Evolutionary conservation across 352 stramenopile species (phyloP), one percentile per base, ranked within the genome.

Genomic region (Vaucheria bursata): DNA sequence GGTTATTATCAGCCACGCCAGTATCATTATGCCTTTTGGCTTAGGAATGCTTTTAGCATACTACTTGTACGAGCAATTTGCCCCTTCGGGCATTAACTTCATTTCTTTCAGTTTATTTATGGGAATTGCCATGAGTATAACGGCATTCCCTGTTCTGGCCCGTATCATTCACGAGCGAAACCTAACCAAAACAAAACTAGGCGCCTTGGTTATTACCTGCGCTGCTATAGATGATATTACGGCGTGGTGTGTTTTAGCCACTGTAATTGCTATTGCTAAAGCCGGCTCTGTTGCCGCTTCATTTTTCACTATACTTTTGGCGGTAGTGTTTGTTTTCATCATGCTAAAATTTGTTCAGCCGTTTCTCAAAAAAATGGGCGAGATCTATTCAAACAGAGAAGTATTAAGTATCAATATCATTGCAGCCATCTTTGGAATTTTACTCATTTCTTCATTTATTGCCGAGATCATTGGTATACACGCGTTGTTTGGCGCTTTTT

Each of bases 141-240:
- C 74, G 74, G 74, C 74, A n/a, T 79, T 79, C 32, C 74, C 74
- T 12, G 74, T 79, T 5, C 65, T 79, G 64, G 74, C 74, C 34
- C 74, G 74, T 45, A 79, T 79, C 59, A 40, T 79, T 25, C 50
- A 39, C 4, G 74, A 79, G 65, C 67, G 71, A 31, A 67, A 45
- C 64, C 74, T 79, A 7, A 39, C 75, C 18, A 69, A 59, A 38
- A 79, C 53, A 8, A 64, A 18, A 36, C 66, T 73, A 1, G 74
- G 74, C 1, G 37, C 45, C 45, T 25, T 25, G 45, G 34, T 68
- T 35, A 65, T 73, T 6, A 68, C 68, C 3, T 45, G 37, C 5
- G 59, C 74, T 7, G 71, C 74, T 0, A 50, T 79, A 8, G 74
- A 79, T 50, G 74, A 79, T 45, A 37, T 69, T 2, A 66, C 37